Evolutionary conservation across 306 rosid genomes (phyloP), one percentile per base, ranked within the genome.

Genomic region (Clitoria ternatea): DNA sequence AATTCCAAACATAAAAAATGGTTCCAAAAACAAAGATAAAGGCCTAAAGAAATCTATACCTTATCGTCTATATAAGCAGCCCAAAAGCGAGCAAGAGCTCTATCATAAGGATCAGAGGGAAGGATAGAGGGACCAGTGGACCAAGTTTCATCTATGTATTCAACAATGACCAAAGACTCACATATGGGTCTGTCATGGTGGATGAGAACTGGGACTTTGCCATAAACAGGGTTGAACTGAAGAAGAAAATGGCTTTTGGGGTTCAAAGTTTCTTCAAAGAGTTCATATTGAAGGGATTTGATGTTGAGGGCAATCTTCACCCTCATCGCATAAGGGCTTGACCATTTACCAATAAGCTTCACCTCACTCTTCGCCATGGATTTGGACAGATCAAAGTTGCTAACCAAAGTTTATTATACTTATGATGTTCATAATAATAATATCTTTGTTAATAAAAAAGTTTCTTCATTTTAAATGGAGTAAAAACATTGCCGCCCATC

Each of bases 61-160:
- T 85, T 89, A 7, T 77, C 76, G 17, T 87, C 88, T 23, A 79
- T 15, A 39, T 81, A 83, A 37, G 79, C 42, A 69, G 83, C 88
- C 96, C 89, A 89, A 14, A 89, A 89, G 19, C 87, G 72, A 24
- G 85, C 77, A 44, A 76, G 5, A 13, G 87, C 84, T 17, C 87
- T 82, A 30, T 85, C 90, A 42, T 84, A 77, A 23, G 86, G 35
- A 40, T 87, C 60, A 22, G 85, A 69, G 14, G 96, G 85, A 1
- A 89, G 86, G 23, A 89, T 74, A 3, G 92, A 77, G 12, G 78
- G 76, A 7, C 53, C 79, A 19, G 72, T 42, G 8, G 82, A 3
- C 88, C 90, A 87, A 10, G 69, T 57, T 35, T 89, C 90, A 24
- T 89, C 85, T 22, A 87, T 75, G 63, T 89, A 87, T 15, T 89